phyloP scores from a whole-genome alignment of 108 stramenopile species.

The Fistulifera pelliculosa region DNA sequence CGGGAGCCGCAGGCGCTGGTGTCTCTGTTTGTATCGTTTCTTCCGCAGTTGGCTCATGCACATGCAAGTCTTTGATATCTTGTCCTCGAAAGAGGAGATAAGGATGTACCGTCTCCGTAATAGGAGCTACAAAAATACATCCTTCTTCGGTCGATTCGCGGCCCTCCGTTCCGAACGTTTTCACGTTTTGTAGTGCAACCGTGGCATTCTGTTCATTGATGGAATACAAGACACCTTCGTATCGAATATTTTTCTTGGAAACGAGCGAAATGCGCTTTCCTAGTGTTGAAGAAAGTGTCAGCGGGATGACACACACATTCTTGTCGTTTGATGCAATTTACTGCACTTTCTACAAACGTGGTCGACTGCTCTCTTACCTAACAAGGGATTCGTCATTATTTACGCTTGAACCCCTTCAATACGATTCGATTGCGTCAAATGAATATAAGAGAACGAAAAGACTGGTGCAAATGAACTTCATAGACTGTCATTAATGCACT shows the following conservation, averaged over 20 bases:
- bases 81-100: slow-evolving; percentile 86
- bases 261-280: slow-evolving; percentile 88
- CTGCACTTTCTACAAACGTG: neutral
- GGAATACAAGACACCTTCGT: slow-evolving; percentile 87
- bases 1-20: neutral
- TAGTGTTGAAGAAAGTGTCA: slow-evolving; percentile 8
- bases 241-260: slow-evolving; percentile 95
- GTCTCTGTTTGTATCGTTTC: neutral
- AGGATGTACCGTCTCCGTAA: slow-evolving; percentile 69
- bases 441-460: no score
- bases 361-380: slow-evolving; percentile 20
- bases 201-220: slow-evolving; percentile 89
- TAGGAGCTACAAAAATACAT: slow-evolving; percentile 61
- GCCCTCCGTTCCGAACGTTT: slow-evolving; percentile 89
- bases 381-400: slow-evolving; percentile 33
- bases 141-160: slow-evolving; percentile 59
- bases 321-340: neutral
- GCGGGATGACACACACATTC: neutral
- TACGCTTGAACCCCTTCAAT: neutral
- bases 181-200: slow-evolving; percentile 89
- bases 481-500: no score
- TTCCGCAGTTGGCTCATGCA: slow-evolving; percentile 55
- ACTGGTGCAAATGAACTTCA: no score
- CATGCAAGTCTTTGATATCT: slow-evolving; percentile 95
- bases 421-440: no score